Conservation (phyloP, 495 filamentous ascomycete genomes). For the Penicillium antarcticum region DNA sequence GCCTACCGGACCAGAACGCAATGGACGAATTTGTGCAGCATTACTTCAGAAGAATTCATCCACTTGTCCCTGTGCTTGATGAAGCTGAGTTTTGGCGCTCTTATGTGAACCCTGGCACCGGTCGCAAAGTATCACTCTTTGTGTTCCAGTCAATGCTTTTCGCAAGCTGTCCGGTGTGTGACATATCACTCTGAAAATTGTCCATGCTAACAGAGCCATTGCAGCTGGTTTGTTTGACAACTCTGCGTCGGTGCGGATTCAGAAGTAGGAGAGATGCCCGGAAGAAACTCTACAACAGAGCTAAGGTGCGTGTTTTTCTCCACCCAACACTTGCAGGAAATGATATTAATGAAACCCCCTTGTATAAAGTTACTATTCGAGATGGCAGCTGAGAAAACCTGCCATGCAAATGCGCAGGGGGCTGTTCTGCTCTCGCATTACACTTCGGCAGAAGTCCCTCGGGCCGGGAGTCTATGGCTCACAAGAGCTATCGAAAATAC, state of each 20-base stretch:
- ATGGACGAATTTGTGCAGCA: conserved; percentile 43
- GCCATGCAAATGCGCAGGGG: conserved; percentile 37
- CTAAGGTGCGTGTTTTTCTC: conserved; percentile 26
- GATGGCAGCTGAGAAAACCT: conserved; percentile 24
- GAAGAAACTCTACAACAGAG: conserved; percentile 38
- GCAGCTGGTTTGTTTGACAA: conserved; percentile 40
- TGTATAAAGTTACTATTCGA: conserved; percentile 25
- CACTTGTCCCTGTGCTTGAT: conserved; percentile 42
- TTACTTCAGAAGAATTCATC: conserved; percentile 49
- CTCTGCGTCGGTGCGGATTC: conserved; percentile 42
- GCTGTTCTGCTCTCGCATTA: conserved; percentile 43
- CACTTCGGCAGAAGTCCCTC: conserved; percentile 31
- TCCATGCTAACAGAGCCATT: not conserved
- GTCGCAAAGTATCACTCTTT: conserved; percentile 39
- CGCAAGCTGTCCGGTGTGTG: conserved; percentile 41
- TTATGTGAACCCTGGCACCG: conserved; percentile 14
- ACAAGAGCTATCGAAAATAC: conserved; percentile 45
- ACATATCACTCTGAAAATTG: not conserved
- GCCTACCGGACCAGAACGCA: conserved; percentile 33
- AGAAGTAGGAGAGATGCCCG: conserved; percentile 38
- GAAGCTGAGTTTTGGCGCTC: conserved; percentile 48
- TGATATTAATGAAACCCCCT: too few relatives aligned
- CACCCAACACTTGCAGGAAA: too few relatives aligned
- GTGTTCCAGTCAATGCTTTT: conserved; percentile 49
- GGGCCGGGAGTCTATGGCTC: conserved; percentile 46